These are phyloP conservation scores for Rubia peregrina DNA, from an alignment of 305 asterid genomes.

Conservation along the genomic window DNA sequence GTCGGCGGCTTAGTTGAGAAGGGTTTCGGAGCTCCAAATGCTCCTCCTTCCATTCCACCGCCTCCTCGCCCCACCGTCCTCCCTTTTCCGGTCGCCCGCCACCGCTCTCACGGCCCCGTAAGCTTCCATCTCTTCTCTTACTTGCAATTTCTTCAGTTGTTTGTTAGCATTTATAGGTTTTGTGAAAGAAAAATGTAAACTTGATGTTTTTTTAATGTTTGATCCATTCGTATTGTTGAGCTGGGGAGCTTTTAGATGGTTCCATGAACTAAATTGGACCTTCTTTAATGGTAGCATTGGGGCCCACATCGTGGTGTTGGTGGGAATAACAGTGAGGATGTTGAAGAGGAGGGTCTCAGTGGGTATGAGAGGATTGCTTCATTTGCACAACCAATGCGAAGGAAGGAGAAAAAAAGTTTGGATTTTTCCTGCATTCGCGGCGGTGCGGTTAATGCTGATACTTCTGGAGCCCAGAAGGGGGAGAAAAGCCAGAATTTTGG, in stretches of 20 bases:
- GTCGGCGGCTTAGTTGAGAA: constrained; percentile 84
- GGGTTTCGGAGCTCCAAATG: constrained; percentile 51
- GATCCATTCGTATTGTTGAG: background rate
- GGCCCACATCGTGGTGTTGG: constrained; percentile 15
- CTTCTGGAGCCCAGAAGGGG: constrained; percentile 18
- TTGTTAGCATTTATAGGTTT: background rate
- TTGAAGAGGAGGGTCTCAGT: constrained; percentile 33
- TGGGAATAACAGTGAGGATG: constrained; percentile 26
- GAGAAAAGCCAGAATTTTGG: constrained; percentile 21
- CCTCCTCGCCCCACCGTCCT: constrained; percentile 68
- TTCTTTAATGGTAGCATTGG: constrained; percentile 13
- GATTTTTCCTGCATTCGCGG: constrained; percentile 57
- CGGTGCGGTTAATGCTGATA: constrained; percentile 26
- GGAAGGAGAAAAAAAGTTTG: constrained; percentile 62
- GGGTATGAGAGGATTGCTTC: constrained; percentile 39
- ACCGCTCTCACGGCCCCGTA: constrained; percentile 45
- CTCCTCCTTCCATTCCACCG: constrained; percentile 29
- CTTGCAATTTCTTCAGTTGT: background rate
- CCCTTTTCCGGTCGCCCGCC: constrained; percentile 56
- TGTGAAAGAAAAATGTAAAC: too few species aligned
- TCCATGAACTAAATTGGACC: background rate
- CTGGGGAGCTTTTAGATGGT: background rate
- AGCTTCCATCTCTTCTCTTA: background rate
- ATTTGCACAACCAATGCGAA: constrained; percentile 56
- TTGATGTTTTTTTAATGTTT: too few species aligned